Conservation (phyloP, 306 rosid species). For the Ziziphus jujuba region DNA sequence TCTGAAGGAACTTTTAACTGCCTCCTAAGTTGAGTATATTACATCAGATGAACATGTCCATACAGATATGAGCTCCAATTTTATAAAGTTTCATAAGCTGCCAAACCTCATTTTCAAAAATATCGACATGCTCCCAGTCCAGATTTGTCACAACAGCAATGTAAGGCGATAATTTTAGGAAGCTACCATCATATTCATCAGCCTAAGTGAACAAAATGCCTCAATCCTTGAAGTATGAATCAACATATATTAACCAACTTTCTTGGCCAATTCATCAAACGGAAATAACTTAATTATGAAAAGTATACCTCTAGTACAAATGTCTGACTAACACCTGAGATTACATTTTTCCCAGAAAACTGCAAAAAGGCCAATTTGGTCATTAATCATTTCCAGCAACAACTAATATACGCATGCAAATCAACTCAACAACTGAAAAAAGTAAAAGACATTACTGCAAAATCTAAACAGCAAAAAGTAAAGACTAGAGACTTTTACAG, state of each 20-base stretch:
- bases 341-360: conserved; percentile 30
- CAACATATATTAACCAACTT: neutral
- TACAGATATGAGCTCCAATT: neutral
- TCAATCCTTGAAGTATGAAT: neutral
- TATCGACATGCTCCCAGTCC: conserved; percentile 40
- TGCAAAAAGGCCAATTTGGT: conserved; percentile 15
- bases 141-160: conserved; percentile 25
- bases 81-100: neutral
- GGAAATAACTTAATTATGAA: neutral
- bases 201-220: conserved; percentile 16
- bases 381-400: conserved; percentile 16
- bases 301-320: conserved; percentile 38
- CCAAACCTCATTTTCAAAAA: conserved; percentile 22
- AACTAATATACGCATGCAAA: neutral
- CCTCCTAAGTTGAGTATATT: conserved; percentile 24
- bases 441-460: neutral
- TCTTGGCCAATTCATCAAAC: conserved; percentile 8
- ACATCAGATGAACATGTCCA: neutral
- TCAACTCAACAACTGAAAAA: neutral
- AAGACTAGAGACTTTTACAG: neutral
- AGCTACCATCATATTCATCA: conserved; percentile 37
- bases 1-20: conserved; percentile 24
- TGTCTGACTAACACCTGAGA: conserved; percentile 28
- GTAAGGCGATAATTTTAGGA: conserved; percentile 27
- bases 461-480: neutral